phyloP scores from a whole-genome alignment of 2,329 filamentous ascomycete species.

The Lachnellula arida region DNA sequence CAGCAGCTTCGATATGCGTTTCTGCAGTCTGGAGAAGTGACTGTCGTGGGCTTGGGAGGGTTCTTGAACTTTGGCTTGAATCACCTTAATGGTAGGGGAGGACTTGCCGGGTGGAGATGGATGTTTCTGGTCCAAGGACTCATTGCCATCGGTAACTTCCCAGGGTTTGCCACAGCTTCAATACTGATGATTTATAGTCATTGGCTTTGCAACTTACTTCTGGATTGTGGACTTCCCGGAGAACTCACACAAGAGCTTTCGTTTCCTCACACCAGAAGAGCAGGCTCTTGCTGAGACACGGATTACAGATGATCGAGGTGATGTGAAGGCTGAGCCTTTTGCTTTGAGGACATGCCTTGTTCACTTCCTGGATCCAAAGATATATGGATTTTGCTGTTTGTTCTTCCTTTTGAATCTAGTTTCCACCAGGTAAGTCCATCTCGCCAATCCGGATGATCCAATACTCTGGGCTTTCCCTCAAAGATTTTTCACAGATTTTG shows the following conservation, averaged over 20 bases:
- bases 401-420: constrained; percentile 68
- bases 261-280: constrained; percentile 46
- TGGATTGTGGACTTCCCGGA: constrained; percentile 63
- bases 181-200: constrained; percentile 39
- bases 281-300: constrained; percentile 45
- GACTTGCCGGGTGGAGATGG: constrained; percentile 60
- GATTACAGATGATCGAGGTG: constrained; percentile 55
- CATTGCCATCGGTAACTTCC: constrained; percentile 43
- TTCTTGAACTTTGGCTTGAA: constrained; percentile 61
- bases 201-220: constrained; percentile 51
- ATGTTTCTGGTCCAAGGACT: constrained; percentile 51
- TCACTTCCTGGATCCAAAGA: constrained; percentile 49
- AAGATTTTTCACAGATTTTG: not conserved
- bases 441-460: constrained; percentile 55
- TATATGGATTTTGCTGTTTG: constrained; percentile 59
- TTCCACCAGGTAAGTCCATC: constrained; percentile 57
- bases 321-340: constrained; percentile 49
- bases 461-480: not conserved
- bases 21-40: constrained; percentile 62
- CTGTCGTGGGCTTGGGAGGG: constrained; percentile 42
- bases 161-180: not conserved
- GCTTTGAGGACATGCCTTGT: constrained; percentile 51
- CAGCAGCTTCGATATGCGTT: constrained; percentile 53
- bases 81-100: constrained; percentile 49
- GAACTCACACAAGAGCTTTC: constrained; percentile 48